These are phyloP conservation scores for Stephania japonica DNA, from an alignment of 164 flowering plant species.

Conservation along the genomic window DNA sequence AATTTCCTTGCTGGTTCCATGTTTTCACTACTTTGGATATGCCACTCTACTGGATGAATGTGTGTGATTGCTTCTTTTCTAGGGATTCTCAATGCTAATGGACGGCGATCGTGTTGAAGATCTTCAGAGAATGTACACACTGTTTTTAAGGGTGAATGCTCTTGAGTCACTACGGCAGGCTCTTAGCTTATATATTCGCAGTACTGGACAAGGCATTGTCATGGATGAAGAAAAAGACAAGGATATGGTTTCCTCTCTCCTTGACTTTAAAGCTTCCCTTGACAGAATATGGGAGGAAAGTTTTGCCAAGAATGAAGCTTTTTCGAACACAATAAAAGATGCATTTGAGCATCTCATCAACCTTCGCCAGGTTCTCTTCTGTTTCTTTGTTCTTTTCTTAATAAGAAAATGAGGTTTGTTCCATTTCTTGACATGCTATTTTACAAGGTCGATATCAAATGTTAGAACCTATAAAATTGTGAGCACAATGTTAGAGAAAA, in stretches of 20 bases:
- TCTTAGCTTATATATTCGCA: constrained; percentile 69
- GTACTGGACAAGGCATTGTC: constrained; percentile 76
- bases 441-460: background rate
- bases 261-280: constrained; percentile 85
- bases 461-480: background rate
- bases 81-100: constrained; percentile 95
- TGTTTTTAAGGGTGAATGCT: constrained; percentile 77
- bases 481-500: too few species aligned
- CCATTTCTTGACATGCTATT: background rate
- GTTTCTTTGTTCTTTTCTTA: too few species aligned
- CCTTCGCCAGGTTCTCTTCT: constrained; percentile 69
- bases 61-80: constrained; percentile 9
- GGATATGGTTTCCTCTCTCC: constrained; percentile 80
- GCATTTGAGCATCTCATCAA: constrained; percentile 96
- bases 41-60: background rate
- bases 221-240: constrained; percentile 99
- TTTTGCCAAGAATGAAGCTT: constrained; percentile 73
- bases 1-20: background rate
- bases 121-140: constrained; percentile 70
- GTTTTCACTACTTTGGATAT: background rate
- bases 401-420: background rate
- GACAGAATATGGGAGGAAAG: constrained; percentile 94
- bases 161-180: constrained; percentile 83
- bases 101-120: constrained; percentile 90
- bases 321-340: constrained; percentile 84